Percentiles rank a stretch among this genome's conserved stretches.
phyloP scores from a whole-genome alignment of 2,329 filamentous ascomycete species.

The Alternaria metachromatica region DNA sequence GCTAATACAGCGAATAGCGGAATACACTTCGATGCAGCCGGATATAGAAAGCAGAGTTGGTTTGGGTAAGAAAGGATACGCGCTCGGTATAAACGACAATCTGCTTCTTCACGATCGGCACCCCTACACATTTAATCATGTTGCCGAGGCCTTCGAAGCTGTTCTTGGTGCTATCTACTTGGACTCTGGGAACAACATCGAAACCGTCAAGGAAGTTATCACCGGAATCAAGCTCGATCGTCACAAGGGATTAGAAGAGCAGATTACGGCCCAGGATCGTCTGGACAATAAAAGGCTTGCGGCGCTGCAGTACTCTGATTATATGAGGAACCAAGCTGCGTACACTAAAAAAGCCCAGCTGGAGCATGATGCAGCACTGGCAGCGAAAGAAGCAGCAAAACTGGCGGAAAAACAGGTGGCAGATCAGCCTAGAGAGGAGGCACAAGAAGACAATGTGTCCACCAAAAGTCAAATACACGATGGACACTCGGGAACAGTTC shows the following conservation, averaged over 20 bases:
- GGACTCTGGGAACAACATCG: constrained; percentile 19
- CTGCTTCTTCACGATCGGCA: constrained; percentile 3
- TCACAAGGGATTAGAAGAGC: constrained; percentile 14
- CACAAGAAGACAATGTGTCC: neutral
- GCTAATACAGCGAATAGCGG: constrained; percentile 7
- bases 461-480: neutral
- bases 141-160: constrained; percentile 31
- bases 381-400: neutral
- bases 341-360: neutral
- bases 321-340: neutral
- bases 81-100: constrained; percentile 13
- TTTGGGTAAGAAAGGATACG: constrained; percentile 8
- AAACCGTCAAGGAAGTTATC: constrained; percentile 17
- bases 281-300: neutral
- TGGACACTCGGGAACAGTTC: neutral
- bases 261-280: neutral
- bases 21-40: constrained; percentile 7
- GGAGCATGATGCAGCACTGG: neutral
- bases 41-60: constrained; percentile 8
- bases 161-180: constrained; percentile 32
- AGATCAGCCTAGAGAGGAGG: neutral
- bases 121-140: neutral
- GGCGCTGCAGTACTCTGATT: neutral
- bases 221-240: constrained; percentile 11
- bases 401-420: neutral